Conservation (phyloP, 108 stramenopile species). For the Skeletonema potamos region DNA sequence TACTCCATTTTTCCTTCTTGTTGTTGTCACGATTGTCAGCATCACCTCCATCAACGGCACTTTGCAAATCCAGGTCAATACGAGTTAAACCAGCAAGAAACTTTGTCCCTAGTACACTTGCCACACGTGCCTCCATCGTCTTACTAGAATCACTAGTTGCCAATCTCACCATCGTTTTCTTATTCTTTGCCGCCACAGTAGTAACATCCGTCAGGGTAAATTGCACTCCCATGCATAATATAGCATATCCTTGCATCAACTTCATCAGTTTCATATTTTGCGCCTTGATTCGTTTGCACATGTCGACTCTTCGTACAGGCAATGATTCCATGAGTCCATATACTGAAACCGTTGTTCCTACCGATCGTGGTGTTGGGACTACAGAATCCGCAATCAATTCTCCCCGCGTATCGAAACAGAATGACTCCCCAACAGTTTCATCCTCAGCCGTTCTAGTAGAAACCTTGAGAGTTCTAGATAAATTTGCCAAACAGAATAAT, state of each 20-base stretch:
- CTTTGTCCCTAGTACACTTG: conserved; percentile 62
- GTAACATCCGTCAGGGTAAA: conserved; percentile 71
- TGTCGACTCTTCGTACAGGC: conserved; percentile 81
- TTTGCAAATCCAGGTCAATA: conserved; percentile 48
- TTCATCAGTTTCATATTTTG: conserved; percentile 72
- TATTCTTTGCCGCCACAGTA: background rate
- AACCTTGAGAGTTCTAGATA: conserved; percentile 61
- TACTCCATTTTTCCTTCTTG: conserved; percentile 39
- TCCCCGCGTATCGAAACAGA: conserved; percentile 65
- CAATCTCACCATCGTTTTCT: conserved; percentile 42
- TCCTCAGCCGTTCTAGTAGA: conserved; percentile 68
- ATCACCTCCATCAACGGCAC: conserved; percentile 9
- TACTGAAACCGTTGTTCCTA: conserved; percentile 89
- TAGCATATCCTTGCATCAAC: conserved; percentile 81
- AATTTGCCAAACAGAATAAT: conserved; percentile 75
- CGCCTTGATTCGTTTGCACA: conserved; percentile 61
- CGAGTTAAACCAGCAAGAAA: conserved; percentile 54
- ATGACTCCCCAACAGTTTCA: conserved; percentile 51
- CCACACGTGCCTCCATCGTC: conserved; percentile 59
- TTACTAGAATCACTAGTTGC: conserved; percentile 52
- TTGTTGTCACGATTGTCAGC: background rate
- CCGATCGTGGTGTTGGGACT: conserved; percentile 44
- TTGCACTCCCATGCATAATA: conserved; percentile 68
- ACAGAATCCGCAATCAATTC: conserved; percentile 22
- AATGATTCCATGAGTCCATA: conserved; percentile 73